Evolutionary conservation across 331 rosid genomes (phyloP), one percentile per base, ranked within the genome.

Genomic region (Rhamnella rubrinervis): DNA sequence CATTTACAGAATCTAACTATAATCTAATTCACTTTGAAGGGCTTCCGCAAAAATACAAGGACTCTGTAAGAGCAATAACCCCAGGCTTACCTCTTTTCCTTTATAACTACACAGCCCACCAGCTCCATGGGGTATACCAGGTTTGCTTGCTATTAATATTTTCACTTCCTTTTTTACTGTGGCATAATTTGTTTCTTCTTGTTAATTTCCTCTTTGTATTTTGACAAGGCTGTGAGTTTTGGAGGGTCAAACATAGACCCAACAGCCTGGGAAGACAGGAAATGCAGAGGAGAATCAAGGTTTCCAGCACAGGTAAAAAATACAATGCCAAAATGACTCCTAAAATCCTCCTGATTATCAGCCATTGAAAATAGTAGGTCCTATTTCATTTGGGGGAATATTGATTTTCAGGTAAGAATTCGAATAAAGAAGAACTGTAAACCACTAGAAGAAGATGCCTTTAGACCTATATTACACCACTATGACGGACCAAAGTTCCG

Each of bases 161-260:
- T 53, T 17, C n/a, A 17, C 10, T 44, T 44, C 14, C 14, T 11
- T 44, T 44, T 9, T 11, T 0, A 1, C 1, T 44, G 0, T 17
- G 19, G 1, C 56, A 4, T 14, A 8, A 52, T 52, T 19, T 52
- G 8, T 52, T 6, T 19, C 23, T 18, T 6, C 7, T 9, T 53
- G 58, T 44, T 31, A 18, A 49, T 49, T 49, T 53, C 21, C 19
- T 31, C 14, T 0, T 50, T 51, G 1, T 50, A 11, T 14, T 35
- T 40, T 7, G 26, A 26, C 56, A 68, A 75, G 80, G 80, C 75
- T 25, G 50, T 44, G 62, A 75, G 65, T 67, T 75, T 75, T 63
- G 80, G 80, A 26, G 80, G 80, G 39, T 75, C 80, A 25, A 75
- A 75, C 75, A 68, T 61, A 9, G 80, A 75, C 52, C 75, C 75